Evolutionary conservation across 1,139 yeast species (phyloP), one percentile per base, ranked within the genome.

Genomic region (Pneumocystis jirovecii): DNA sequence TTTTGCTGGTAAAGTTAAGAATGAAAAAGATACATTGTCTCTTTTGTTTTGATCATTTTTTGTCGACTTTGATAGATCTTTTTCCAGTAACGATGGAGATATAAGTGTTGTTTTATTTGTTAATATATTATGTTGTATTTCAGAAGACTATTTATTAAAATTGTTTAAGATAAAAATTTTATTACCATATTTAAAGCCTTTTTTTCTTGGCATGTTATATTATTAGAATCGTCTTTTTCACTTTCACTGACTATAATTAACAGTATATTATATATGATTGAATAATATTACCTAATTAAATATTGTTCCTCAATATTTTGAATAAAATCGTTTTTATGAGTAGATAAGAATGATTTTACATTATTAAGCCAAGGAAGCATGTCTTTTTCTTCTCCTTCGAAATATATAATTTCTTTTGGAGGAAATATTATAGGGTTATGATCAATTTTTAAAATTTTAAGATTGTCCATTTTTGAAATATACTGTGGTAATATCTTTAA

Each of bases 371-470:
- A 85, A 34, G 81, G 82, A 17, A 79, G 74, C 50, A 74, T 72
- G 66, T 76, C 79, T 64, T 75, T 75, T 8, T 71, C 70, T 12
- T 65, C 69, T 8, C 66, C 65, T 12, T 71, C 72, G 62, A 65
- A 68, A 19, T 69, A 68, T 73, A 82, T 68, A 73, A 79, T 61
- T 69, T 74, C 68, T 70, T 75, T 64, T 4, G 85, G 78, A 0
- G 88, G 87, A 66, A 80, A 71, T 1, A 80, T 72, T 64, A 87
- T 78, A 0, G 90, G 89, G 69, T 88, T 87, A 56, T 81, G 83
- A n/a, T 83, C 84, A 4, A 86, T 78, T 71, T 87, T 93, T n/a
- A 88, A 76, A 64, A 86, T 81, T 67, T 82, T 80, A 64, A 89
- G 78, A 65, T 78, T 79, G 1, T 77, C 74, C 69, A 88, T 74